Evolutionary conservation across 306 rosid genomes (phyloP).

Genomic region (Ammopiptanthus mongolicus): DNA sequence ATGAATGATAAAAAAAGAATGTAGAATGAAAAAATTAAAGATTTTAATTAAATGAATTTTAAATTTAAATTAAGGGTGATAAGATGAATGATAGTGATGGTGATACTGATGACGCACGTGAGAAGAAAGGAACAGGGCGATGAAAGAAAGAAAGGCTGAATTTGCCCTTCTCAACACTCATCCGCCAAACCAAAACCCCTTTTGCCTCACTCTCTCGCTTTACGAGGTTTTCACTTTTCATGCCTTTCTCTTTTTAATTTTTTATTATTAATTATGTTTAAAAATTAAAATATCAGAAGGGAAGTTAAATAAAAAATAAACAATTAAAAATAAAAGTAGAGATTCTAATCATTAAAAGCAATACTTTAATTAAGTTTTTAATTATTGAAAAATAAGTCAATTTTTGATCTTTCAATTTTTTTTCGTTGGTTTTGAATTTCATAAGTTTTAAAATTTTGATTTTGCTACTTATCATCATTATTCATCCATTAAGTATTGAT

Average conservation of each 20-base stretch:
- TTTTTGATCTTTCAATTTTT: too few relatives aligned
- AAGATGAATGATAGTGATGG: background rate
- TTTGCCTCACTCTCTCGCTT: constrained; percentile 27
- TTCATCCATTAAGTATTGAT: too few relatives aligned
- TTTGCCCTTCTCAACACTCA: constrained; percentile 49
- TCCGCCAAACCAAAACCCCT: constrained; percentile 24
- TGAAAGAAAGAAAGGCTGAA: constrained; percentile 51
- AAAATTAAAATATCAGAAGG: background rate
- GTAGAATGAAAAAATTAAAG: too few relatives aligned
- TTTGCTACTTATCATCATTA: too few relatives aligned
- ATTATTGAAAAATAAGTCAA: too few relatives aligned
- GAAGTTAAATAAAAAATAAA: background rate
- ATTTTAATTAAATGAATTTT: too few relatives aligned
- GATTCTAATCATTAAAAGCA: background rate
- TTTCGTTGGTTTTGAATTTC: too few relatives aligned
- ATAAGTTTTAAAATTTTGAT: too few relatives aligned
- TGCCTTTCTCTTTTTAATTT: background rate
- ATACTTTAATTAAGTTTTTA: too few relatives aligned
- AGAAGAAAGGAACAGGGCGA: constrained; percentile 40
- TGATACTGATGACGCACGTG: constrained; percentile 68
- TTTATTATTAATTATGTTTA: background rate
- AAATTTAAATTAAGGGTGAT: background rate
- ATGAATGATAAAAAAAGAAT: too few relatives aligned
- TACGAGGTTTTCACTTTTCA: constrained; percentile 38
- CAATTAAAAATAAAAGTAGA: background rate